Evolutionary conservation across 139 green algal species (phyloP), one percentile per base, ranked within the genome.

Genomic region (Picochlorum sp.): DNA sequence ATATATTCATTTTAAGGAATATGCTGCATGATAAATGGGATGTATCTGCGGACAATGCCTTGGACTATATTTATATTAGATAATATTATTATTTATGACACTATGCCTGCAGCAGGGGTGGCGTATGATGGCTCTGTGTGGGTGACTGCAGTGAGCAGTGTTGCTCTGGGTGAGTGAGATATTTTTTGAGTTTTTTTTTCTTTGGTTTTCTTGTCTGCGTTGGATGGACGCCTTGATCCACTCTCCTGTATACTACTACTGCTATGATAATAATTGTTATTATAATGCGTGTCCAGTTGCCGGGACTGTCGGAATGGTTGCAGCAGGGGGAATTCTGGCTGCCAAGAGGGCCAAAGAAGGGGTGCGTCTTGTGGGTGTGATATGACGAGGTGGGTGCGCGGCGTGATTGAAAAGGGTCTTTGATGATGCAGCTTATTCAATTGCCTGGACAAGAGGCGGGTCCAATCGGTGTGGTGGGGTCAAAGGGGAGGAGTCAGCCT

Each of bases 91-190:
- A 30, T 30, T 30, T 30, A 30, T 23, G 14, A 20, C 18, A 45
- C 16, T 23, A 21, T 34, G 34, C 3, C 54, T 14, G 47, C 16
- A 26, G 52, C 69, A 44, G 62, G 69, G 13, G 28, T 63, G 3
- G 69, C 69, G 18, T 76, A 62, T 30, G 63, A 71, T 24, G 62
- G 69, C 18, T 30, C 38, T 49, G 34, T 63, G 1, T 74, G 68
- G 68, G 68, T 74, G 15, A 76, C 70, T n/a, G 70, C 70, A 5
- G 70, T 56, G 21, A 61, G 54, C 55, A 58, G 30, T 57, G 63
- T 60, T 4, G 70, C n/a, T 13, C 57, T 76, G 15, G 69, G 69
- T 76, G 24, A 37, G 68, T 45, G n/a, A 28, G 24, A 28, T 28
- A 28, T 28, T 28, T 28, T n/a, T 28, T 28, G 24, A 28, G 24